A percentile compares a stretch with the other conserved stretches of the same genome.
Conservation (phyloP, 2,329 filamentous ascomycete species). For the Penicillium paneum region DNA sequence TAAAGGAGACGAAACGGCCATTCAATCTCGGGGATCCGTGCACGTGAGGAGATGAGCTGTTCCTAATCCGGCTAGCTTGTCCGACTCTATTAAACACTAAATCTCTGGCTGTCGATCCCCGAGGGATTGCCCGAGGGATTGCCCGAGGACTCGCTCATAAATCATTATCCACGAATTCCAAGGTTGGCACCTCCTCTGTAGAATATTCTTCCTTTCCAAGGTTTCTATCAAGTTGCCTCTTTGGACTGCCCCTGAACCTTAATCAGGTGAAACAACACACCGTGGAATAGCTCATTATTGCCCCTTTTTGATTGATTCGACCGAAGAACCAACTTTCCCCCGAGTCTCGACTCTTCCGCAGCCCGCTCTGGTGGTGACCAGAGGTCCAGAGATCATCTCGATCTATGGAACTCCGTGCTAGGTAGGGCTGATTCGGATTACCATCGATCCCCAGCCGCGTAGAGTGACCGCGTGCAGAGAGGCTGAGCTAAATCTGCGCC, state of each 20-base stretch:
- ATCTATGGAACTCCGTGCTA: background rate
- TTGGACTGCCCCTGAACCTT: background rate
- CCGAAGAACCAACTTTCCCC: background rate
- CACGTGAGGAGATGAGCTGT: background rate
- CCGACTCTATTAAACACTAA: background rate
- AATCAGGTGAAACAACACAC: background rate
- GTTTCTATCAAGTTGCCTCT: background rate
- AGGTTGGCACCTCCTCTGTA: background rate
- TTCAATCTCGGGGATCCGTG: background rate
- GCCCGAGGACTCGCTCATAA: no score
- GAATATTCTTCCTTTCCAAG: background rate
- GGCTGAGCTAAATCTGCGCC: slow-evolving; percentile 14
- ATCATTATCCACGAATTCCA: background rate
- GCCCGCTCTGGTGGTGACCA: slow-evolving; percentile 8
- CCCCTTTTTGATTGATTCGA: background rate
- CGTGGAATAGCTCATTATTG: background rate
- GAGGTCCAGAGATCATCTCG: slow-evolving; percentile 10
- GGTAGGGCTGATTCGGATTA: slow-evolving; percentile 13
- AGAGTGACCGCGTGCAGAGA: slow-evolving; percentile 2
- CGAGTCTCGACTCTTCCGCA: background rate
- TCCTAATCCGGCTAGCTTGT: background rate
- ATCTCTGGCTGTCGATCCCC: background rate
- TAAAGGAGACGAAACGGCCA: background rate
- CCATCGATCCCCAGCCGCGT: background rate
- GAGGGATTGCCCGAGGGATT: no score